These are phyloP conservation scores for Gyrodon lividus DNA, from an alignment of 768 basidiomycete genomes.

Conservation along the genomic window DNA sequence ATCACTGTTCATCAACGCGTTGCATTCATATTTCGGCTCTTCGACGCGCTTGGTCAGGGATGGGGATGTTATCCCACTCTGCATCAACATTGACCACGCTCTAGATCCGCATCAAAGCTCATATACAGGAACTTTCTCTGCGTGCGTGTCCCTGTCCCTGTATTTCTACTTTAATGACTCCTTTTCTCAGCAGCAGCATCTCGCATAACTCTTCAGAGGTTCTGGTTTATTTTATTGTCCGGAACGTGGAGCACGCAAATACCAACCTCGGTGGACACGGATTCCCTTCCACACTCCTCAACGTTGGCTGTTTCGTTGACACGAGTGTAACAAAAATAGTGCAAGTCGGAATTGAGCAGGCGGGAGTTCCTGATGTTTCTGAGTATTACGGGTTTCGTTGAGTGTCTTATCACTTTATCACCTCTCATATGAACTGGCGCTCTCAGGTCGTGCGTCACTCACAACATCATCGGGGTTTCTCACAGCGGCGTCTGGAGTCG, in stretches of 20 bases:
- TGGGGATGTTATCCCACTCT: conserved; percentile 71
- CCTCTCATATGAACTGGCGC: conserved; percentile 4
- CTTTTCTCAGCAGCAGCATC: background rate
- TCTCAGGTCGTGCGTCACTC: conserved; percentile 19
- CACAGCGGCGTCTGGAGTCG: conserved; percentile 30
- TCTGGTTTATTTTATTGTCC: conserved; percentile 75
- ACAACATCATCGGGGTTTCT: background rate
- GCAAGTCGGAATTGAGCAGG: conserved; percentile 76
- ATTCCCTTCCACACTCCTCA: conserved; percentile 56
- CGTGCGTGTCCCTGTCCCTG: background rate
- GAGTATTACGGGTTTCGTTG: conserved; percentile 53
- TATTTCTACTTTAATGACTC: conserved; percentile 3
- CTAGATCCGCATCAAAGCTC: conserved; percentile 17
- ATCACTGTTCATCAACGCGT: conserved; percentile 52
- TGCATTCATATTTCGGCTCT: conserved; percentile 62
- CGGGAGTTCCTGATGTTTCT: conserved; percentile 52
- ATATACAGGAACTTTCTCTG: background rate
- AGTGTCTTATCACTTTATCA: conserved; percentile 10
- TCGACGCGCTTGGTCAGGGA: conserved; percentile 59
- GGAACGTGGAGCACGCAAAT: conserved; percentile 68
- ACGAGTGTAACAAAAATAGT: conserved; percentile 67
- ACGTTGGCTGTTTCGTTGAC: conserved; percentile 87
- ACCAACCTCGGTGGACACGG: conserved; percentile 40
- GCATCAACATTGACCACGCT: conserved; percentile 53
- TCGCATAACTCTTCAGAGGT: conserved; percentile 32